These are phyloP conservation scores for Quercus berberidifolia DNA, from an alignment of 306 rosid genomes.

Conservation along the genomic window DNA sequence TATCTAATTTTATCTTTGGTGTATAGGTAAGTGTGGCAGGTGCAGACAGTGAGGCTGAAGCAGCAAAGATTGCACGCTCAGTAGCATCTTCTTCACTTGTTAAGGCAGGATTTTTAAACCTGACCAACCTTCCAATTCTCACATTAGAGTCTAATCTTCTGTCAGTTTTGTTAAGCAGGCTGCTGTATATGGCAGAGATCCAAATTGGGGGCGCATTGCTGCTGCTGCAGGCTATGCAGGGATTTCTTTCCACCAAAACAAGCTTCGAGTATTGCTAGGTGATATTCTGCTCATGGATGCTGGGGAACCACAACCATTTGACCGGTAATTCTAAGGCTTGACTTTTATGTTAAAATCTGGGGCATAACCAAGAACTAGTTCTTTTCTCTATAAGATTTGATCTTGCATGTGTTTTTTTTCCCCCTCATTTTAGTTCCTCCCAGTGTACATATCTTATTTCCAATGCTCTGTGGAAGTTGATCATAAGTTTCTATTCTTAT, in stretches of 20 bases:
- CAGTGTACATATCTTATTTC: neutral
- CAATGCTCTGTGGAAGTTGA: neutral
- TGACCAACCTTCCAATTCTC: neutral
- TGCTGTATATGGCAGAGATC: slow-evolving; percentile 89
- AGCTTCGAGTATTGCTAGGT: slow-evolving; percentile 73
- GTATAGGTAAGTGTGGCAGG: slow-evolving; percentile 73
- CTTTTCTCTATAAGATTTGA: neutral
- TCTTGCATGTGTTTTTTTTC: neutral
- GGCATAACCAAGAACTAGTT: neutral
- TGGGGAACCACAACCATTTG: slow-evolving; percentile 85
- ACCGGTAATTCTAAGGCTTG: slow-evolving; percentile 39
- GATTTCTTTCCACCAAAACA: slow-evolving; percentile 61
- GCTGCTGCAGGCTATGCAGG: slow-evolving; percentile 92
- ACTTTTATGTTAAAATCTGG: neutral
- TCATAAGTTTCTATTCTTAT: no score
- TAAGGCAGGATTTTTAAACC: slow-evolving; percentile 49
- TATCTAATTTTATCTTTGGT: slow-evolving; percentile 17
- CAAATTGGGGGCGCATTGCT: slow-evolving; percentile 98
- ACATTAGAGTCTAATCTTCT: slow-evolving; percentile 10
- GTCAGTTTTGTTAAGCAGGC: slow-evolving; percentile 48
- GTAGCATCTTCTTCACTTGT: slow-evolving; percentile 87
- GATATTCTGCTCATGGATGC: slow-evolving; percentile 76
- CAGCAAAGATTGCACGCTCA: slow-evolving; percentile 90
- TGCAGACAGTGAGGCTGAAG: slow-evolving; percentile 71
- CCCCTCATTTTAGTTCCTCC: neutral